Evolutionary conservation across 2,329 filamentous ascomycete genomes (phyloP), one percentile per base, ranked within the genome.

Genomic region (Fusarium sublunatum): DNA sequence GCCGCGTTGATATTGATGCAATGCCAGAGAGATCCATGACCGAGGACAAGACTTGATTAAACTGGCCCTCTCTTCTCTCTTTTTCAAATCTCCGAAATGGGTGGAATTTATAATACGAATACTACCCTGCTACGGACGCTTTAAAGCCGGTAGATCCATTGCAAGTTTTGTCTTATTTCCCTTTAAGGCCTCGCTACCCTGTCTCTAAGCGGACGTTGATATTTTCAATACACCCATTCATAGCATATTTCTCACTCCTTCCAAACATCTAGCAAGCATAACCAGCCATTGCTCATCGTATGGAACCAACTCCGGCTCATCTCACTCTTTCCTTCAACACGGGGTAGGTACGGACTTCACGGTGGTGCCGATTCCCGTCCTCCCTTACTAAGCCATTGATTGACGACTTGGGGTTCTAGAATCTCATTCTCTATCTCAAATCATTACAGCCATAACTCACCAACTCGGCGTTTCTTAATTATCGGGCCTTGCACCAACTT

Each of bases 301-400:
- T 19, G 19, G 19, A 44, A 34, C 40, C 35, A 42, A 29, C 48
- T 49, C 41, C 36, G 36, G 44, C 45, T 58, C 51, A 44, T 29
- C n/a, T 22, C 3, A 19, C 39, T 29, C 26, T 31, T 12, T 47
- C 19, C 19, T 19, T 3, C 19, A 19, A 13, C 5, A 34, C 6
- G 31, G 11, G 31, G 41, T 29, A 26, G 22, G 12, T 32, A 41
- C 44, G 25, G 28, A 51, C 46, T 11, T 22, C 39, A 28, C 32
- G 41, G 43, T 38, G 13, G 42, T 39, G 32, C 31, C 56, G 29
- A 58, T 31, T 53, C 48, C 41, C 34, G 44, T 22, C 34, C 10
- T 31, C 24, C 42, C 62, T 65, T 43, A 65, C 62, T 65, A 66
- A 34, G 31, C 31, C 31, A 34, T 34, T n/a, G 11, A 34, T 34